phyloP scores from a whole-genome alignment of 768 basidiomycete genomes.

The Boletus patriciae region DNA sequence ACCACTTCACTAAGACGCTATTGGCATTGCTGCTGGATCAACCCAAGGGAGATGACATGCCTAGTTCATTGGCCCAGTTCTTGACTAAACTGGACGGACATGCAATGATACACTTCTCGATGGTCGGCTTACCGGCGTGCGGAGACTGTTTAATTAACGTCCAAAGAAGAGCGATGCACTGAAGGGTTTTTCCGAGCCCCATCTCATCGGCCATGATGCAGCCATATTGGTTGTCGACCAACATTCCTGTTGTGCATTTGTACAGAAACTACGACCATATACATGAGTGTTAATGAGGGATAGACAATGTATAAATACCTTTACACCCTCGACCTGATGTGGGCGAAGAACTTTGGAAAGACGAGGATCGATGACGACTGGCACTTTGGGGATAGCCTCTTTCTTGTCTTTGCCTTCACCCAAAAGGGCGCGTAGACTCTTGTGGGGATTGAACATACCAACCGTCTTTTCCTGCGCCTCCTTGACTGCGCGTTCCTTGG shows the following conservation, averaged over 20 bases:
- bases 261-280: conserved; percentile 78
- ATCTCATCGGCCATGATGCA: conserved; percentile 99
- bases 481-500: conserved; percentile 57
- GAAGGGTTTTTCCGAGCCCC: conserved; percentile 96
- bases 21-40: background rate
- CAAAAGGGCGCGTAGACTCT: conserved; percentile 76
- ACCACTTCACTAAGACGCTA: conserved; percentile 77
- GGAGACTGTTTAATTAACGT: conserved; percentile 95
- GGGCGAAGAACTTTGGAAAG: conserved; percentile 87
- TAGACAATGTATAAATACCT: conserved; percentile 50
- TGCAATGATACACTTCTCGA: conserved; percentile 97
- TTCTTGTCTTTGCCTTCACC: conserved; percentile 73
- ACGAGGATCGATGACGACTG: conserved; percentile 94
- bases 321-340: conserved; percentile 98
- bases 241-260: conserved; percentile 90
- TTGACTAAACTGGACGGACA: conserved; percentile 96
- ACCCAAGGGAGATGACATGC: conserved; percentile 43
- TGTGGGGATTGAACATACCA: conserved; percentile 87
- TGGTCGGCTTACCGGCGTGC: conserved; percentile 76
- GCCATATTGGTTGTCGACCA: conserved; percentile 86
- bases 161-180: conserved; percentile 95
- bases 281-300: background rate
- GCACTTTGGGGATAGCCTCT: conserved; percentile 71
- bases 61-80: conserved; percentile 98
- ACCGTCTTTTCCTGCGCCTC: conserved; percentile 69